Percentiles rank a stretch among this genome's conserved stretches.
phyloP scores from a whole-genome alignment of 371 early-diverging fungal genomes.

The Fennellomyces sp. region DNA sequence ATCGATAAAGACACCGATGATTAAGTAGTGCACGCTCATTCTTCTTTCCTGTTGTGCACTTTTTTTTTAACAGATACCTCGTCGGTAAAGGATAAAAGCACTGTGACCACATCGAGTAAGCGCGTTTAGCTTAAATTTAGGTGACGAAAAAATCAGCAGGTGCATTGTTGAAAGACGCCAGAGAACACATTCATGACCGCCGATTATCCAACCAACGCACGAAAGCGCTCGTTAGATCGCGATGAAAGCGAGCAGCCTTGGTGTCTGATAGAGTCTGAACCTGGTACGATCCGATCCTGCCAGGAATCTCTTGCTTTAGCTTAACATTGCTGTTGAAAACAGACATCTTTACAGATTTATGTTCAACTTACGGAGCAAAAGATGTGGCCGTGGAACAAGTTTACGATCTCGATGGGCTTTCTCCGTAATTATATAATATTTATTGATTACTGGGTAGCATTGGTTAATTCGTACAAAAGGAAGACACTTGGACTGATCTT shows the following conservation, averaged over 20 bases:
- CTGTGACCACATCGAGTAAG: no score
- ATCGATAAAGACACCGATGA: no score
- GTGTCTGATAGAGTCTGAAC: conserved; percentile 24
- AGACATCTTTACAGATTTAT: conserved; percentile 29
- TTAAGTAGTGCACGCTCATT: no score
- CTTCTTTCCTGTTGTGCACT: no score
- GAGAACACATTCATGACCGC: background rate
- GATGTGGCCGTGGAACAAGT: conserved; percentile 33
- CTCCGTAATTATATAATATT: background rate
- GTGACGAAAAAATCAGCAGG: no score
- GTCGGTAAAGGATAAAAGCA: no score
- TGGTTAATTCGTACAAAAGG: background rate
- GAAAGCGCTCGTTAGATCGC: background rate
- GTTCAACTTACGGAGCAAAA: conserved; percentile 20
- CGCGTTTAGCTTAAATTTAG: no score
- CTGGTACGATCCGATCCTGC: conserved; percentile 9
- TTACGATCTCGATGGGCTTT: conserved; percentile 24
- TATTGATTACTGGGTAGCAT: background rate
- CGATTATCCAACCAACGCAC: background rate
- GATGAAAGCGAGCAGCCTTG: conserved; percentile 11
- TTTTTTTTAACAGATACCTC: no score
- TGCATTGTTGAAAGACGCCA: no score
- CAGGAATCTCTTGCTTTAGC: background rate
- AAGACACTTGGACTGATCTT: conserved; percentile 39
- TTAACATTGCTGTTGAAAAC: background rate